Percentiles rank a stretch among this genome's conserved stretches.
Conservation (phyloP, 768 basidiomycete genomes). For the Sporobolomyces pararoseus region DNA sequence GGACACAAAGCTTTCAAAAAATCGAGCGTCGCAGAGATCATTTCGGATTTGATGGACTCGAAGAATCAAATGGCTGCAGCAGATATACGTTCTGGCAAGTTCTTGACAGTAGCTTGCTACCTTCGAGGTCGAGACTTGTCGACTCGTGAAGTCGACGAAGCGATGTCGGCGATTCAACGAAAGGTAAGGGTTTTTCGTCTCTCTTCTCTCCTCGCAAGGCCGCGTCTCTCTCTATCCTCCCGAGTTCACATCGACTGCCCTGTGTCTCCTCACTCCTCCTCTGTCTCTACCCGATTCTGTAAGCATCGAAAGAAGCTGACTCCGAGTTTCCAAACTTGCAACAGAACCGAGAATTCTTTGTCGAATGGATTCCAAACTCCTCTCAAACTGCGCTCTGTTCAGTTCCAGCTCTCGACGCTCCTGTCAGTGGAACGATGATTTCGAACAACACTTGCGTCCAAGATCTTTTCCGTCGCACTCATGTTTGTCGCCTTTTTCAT, state of each 20-base stretch:
- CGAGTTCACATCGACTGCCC: too few species aligned
- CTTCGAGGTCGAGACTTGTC: conserved; percentile 73
- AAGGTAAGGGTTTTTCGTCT: conserved; percentile 47
- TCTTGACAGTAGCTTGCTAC: conserved; percentile 79
- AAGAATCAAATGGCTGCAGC: conserved; percentile 76
- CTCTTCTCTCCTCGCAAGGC: background rate
- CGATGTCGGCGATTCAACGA: conserved; percentile 68
- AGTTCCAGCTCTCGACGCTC: conserved; percentile 77
- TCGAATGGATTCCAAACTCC: conserved; percentile 52
- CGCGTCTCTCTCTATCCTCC: background rate
- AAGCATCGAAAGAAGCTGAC: too few species aligned
- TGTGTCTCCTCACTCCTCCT: too few species aligned
- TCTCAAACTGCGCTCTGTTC: conserved; percentile 56
- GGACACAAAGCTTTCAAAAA: conserved; percentile 62
- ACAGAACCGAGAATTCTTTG: conserved; percentile 44
- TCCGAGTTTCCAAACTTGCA: too few species aligned
- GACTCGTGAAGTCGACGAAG: conserved; percentile 73
- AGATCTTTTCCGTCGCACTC: conserved; percentile 74
- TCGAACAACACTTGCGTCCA: conserved; percentile 96
- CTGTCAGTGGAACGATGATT: conserved; percentile 80
- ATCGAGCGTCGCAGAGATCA: conserved; percentile 65
- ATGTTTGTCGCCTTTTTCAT: too few species aligned
- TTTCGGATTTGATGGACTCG: conserved; percentile 67
- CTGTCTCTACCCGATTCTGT: too few species aligned
- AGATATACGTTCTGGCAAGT: conserved; percentile 78